These are phyloP conservation scores for Fusarium ramigenum DNA, from an alignment of 2,329 filamentous ascomycete genomes.

Conservation along the genomic window DNA sequence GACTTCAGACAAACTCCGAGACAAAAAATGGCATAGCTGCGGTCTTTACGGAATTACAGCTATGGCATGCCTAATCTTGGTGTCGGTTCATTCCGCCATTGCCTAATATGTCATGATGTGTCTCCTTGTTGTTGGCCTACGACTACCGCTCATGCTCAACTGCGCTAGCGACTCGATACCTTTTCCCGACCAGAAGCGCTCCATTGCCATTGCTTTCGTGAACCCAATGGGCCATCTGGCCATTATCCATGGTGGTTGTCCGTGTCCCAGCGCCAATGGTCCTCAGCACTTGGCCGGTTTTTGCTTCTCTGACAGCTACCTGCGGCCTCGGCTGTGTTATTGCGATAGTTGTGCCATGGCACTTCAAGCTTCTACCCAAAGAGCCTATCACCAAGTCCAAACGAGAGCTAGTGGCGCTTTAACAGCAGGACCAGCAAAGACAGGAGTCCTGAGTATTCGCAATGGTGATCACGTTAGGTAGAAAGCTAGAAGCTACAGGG, in stretches of 20 bases:
- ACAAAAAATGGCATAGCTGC: slow-evolving; percentile 3
- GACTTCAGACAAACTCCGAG: slow-evolving; percentile 12
- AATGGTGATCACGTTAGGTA: no score
- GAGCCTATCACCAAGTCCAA: neutral
- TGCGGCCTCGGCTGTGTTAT: neutral
- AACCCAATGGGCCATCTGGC: slow-evolving; percentile 16
- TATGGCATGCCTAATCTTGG: slow-evolving; percentile 1
- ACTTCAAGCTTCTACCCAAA: neutral
- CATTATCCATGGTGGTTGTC: slow-evolving; percentile 11
- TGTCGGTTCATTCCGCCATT: neutral
- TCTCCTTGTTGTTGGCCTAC: neutral
- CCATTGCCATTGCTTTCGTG: slow-evolving; percentile 7
- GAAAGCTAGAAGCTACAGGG: fast-evolving
- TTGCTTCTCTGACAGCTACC: slow-evolving; percentile 13
- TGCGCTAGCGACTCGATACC: slow-evolving; percentile 13
- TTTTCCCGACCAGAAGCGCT: slow-evolving; percentile 5
- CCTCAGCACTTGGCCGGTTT: slow-evolving; percentile 44
- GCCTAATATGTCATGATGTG: slow-evolving; percentile 30
- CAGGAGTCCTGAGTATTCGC: fast-evolving
- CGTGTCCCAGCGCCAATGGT: slow-evolving; percentile 42
- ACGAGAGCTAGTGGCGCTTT: neutral
- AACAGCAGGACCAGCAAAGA: neutral
- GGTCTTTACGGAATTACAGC: neutral
- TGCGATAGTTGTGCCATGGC: neutral
- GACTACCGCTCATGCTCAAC: slow-evolving; percentile 15